Base-by-base conservation (phyloP, 495 filamentous ascomycete species). In the Trypethelium eluteriae region DNA sequence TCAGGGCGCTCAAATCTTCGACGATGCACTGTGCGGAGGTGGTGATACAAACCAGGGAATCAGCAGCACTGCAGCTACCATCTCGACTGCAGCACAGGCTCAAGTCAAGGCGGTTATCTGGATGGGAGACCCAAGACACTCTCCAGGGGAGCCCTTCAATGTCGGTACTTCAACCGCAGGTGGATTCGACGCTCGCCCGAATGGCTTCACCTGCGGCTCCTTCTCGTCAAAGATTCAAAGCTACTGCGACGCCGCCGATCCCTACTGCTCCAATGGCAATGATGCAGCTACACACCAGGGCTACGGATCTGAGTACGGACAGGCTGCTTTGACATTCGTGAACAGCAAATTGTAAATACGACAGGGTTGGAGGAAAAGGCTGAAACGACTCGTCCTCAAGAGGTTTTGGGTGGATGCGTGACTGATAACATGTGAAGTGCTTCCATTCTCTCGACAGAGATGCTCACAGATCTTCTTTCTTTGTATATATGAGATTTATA, bases 271-370 rank as follows among this genome's bases (percentile, higher is more conserved):
- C 25, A 69, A 66, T 59, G 69, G 69, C 47, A 69, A 62, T 39
- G 59, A 71, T 64, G 50, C 69, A 5, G 64, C 63, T 7, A 66
- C 63, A 38, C 69, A 71, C 47, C 44, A 71, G 35, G 67, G 67
- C 11, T 71, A 71, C 57, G 66, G 61, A 35, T 38, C 47, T 32
- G 69, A 70, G 49, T 70, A 70, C 44, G 69, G 69, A 34, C 18
- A 39, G 4, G 66, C 90, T 93, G 63, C 93, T 1, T 49, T 70
- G 16, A 38, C 44, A 4, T 70, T 70, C 41, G 69, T 70, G 32
- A 70, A 70, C 59, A 67, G 62, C 63, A 70, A 70, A 63, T 39
- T 70, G 49, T 39, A 14, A 44, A 44, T 14, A 14, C 41, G 41
- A 14, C 14, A 7, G 7, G 14, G 0, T 44, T 44, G 41, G 41